These are phyloP conservation scores for Sporothrix globosa DNA, from an alignment of 2,329 filamentous ascomycete species.

Conservation along the genomic window DNA sequence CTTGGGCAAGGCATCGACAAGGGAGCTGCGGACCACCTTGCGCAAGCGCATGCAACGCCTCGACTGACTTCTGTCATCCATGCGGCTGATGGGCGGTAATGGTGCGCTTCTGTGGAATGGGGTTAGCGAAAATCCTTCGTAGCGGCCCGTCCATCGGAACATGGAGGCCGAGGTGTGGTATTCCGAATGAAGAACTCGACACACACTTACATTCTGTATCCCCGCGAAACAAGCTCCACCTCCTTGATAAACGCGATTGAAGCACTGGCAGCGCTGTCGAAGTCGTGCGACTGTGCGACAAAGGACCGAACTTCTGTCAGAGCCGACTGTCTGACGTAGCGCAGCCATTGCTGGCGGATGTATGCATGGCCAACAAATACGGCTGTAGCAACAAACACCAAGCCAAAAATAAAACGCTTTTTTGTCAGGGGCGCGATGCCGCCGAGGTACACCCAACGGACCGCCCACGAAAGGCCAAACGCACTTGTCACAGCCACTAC, in stretches of 20 bases:
- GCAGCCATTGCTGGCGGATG: conserved; percentile 77
- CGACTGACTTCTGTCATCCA: conserved; percentile 80
- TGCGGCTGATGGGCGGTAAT: conserved; percentile 84
- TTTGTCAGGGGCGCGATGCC: conserved; percentile 58
- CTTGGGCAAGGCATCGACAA: conserved; percentile 69
- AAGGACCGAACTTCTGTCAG: conserved; percentile 70
- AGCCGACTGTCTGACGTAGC: conserved; percentile 74
- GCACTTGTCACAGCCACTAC: conserved; percentile 65
- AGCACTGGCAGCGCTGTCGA: conserved; percentile 75
- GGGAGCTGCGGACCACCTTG: conserved; percentile 70
- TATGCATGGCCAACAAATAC: conserved; percentile 69
- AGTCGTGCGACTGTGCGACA: conserved; percentile 74
- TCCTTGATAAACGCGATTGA: conserved; percentile 85
- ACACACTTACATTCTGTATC: conserved; percentile 73
- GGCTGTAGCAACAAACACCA: conserved; percentile 56
- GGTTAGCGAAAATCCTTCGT: conserved; percentile 2
- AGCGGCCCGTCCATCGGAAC: neutral
- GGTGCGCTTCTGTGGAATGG: conserved; percentile 70
- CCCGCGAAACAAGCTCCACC: conserved; percentile 91
- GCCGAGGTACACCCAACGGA: conserved; percentile 69
- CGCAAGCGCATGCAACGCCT: conserved; percentile 81
- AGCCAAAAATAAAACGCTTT: conserved; percentile 55
- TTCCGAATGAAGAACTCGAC: neutral
- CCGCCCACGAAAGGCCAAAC: conserved; percentile 67
- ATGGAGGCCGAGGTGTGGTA: neutral